These are phyloP conservation scores for Calonectria leucothoes DNA, from an alignment of 2,329 filamentous ascomycete genomes.

Conservation along the genomic window DNA sequence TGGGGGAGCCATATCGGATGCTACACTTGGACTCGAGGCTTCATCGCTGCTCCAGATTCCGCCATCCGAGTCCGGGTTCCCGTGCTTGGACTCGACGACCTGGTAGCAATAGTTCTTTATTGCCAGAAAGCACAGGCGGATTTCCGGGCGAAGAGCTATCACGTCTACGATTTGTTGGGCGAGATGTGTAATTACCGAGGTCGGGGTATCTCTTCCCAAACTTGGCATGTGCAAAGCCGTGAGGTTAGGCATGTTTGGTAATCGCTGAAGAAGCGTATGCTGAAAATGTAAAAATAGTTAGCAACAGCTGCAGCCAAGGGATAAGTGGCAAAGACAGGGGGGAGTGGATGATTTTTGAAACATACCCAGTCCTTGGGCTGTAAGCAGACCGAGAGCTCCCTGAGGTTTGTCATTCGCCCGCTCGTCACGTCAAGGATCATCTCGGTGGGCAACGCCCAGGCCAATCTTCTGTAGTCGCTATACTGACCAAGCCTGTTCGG, in stretches of 20 bases:
- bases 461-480: slow-evolving; percentile 14
- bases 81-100: slow-evolving; percentile 21
- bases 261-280: slow-evolving; percentile 25
- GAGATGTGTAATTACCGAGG: slow-evolving; percentile 4
- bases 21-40: slow-evolving; percentile 3
- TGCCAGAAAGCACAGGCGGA: slow-evolving; percentile 19
- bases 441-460: slow-evolving; percentile 23
- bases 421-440: slow-evolving; percentile 28
- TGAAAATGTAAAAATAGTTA: slow-evolving; percentile 4
- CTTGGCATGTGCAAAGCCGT: slow-evolving; percentile 23
- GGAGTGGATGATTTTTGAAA: not conserved
- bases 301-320: not conserved
- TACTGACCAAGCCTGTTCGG: slow-evolving; percentile 9
- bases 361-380: slow-evolving; percentile 22
- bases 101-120: slow-evolving; percentile 21
- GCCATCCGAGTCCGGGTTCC: slow-evolving; percentile 10
- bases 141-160: slow-evolving; percentile 27
- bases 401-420: slow-evolving; percentile 23
- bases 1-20: slow-evolving; percentile 8
- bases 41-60: slow-evolving; percentile 21
- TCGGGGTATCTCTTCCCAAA: slow-evolving; percentile 13
- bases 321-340: not conserved
- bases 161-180: slow-evolving; percentile 26
- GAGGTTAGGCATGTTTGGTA: slow-evolving; percentile 25
- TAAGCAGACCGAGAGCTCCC: slow-evolving; percentile 26